Conservation (phyloP, 2,329 filamentous ascomycete species). For the Verticillium alfalfae region DNA sequence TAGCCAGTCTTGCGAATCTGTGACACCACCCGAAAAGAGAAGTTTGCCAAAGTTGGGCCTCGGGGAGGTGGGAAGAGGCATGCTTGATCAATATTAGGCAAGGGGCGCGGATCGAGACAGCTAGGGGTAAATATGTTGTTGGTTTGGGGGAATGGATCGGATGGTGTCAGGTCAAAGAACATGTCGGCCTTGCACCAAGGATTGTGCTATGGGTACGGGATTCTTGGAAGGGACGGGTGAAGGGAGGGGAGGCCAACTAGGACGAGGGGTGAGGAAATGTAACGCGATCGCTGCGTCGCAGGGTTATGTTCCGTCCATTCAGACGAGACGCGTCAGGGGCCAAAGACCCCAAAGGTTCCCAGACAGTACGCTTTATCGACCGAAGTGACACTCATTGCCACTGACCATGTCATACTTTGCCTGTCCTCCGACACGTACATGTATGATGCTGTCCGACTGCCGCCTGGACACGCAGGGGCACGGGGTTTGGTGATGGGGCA, state of each 20-base stretch:
- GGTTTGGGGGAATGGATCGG: not conserved
- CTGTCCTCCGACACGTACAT: not conserved
- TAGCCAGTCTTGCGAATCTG: not conserved
- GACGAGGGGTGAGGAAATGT: not conserved
- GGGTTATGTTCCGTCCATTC: not conserved
- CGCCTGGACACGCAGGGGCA: not conserved
- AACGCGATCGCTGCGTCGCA: not conserved
- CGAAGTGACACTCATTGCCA: not conserved
- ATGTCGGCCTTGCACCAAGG: not conserved
- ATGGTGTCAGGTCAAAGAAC: not conserved
- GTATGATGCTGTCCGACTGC: not conserved
- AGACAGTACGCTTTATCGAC: not conserved
- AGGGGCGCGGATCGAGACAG: not conserved
- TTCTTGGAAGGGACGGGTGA: not conserved
- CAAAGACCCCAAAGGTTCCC: not conserved
- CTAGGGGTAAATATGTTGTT: not conserved
- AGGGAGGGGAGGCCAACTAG: not conserved
- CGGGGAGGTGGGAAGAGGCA: not conserved
- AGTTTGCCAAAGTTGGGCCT: not conserved
- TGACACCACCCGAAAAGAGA: not conserved
- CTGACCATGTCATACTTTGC: not conserved
- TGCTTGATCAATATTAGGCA: not conserved
- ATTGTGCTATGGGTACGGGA: not conserved
- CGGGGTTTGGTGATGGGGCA: not conserved
- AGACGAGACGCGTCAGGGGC: not conserved